phyloP scores from a whole-genome alignment of 768 basidiomycete species.

The Boletus reticulatus region DNA sequence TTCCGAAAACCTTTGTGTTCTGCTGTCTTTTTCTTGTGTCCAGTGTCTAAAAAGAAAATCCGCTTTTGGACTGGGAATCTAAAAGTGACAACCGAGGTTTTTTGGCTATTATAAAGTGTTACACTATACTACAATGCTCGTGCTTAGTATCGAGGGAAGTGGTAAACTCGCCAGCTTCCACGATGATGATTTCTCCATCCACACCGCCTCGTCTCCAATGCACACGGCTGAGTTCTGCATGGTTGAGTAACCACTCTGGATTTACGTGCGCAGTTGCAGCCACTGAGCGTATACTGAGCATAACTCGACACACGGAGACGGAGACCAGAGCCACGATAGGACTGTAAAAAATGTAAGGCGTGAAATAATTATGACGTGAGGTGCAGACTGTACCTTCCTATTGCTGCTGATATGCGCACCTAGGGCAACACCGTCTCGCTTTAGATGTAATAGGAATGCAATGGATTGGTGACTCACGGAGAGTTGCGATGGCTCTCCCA shows the following conservation, averaged over 20 bases:
- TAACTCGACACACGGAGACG: conserved; percentile 35
- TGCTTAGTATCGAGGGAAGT: background rate
- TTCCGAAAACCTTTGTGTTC: background rate
- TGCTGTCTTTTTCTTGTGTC: too few species aligned
- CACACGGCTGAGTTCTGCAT: conserved; percentile 43
- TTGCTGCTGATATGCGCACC: background rate
- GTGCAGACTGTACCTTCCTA: conserved; percentile 1
- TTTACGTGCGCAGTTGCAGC: conserved; percentile 40
- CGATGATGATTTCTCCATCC: conserved; percentile 10
- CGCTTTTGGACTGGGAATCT: too few species aligned
- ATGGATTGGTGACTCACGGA: background rate
- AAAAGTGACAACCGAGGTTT: too few species aligned
- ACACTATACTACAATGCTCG: too few species aligned
- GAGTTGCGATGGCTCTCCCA: conserved; percentile 9
- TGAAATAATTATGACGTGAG: background rate
- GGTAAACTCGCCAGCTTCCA: background rate
- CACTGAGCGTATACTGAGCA: conserved; percentile 43
- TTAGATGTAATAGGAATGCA: background rate
- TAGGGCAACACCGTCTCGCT: background rate
- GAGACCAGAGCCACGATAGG: conserved; percentile 2
- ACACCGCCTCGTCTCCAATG: conserved; percentile 5
- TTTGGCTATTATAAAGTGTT: too few species aligned
- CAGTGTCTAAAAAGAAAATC: too few species aligned
- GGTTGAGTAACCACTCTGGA: conserved; percentile 42
- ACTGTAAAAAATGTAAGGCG: background rate